Conservation (phyloP, 371 early-diverging fungal genomes). For the Fennellomyces sp. region DNA sequence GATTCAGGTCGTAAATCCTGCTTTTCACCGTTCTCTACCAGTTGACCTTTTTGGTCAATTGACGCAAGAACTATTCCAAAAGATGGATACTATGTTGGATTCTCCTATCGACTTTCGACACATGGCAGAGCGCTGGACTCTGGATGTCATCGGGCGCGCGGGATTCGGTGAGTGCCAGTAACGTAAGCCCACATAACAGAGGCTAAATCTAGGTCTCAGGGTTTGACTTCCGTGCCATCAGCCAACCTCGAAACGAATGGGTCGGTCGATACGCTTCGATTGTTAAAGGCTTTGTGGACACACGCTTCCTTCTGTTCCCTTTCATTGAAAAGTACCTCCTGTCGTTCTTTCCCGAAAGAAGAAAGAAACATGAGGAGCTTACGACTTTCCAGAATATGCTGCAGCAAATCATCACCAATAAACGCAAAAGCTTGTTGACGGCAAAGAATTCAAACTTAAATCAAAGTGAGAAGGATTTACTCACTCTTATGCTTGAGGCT, state of each 20-base stretch:
- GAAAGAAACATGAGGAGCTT: constrained; percentile 27
- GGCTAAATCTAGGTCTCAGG: too few species aligned
- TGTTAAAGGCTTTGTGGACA: constrained; percentile 16
- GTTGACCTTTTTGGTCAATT: constrained; percentile 24
- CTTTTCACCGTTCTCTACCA: constrained; percentile 30
- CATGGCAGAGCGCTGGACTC: constrained; percentile 18
- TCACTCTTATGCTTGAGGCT: constrained; percentile 47
- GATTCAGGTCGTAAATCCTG: constrained; percentile 26
- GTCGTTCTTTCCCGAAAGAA: constrained; percentile 29
- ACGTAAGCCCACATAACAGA: too few species aligned
- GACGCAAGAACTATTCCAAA: constrained; percentile 14
- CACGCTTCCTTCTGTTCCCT: constrained; percentile 46
- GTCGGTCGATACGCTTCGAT: constrained; percentile 9
- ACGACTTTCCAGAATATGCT: constrained; percentile 28
- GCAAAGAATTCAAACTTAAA: neutral
- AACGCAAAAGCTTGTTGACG: constrained; percentile 23
- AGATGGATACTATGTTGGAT: constrained; percentile 18
- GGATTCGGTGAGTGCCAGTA: constrained; percentile 11
- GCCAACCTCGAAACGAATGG: constrained; percentile 10
- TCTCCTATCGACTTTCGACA: constrained; percentile 19
- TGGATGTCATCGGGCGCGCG: constrained; percentile 36
- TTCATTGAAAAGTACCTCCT: constrained; percentile 29
- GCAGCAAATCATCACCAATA: constrained; percentile 33
- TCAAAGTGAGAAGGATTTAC: constrained; percentile 42
- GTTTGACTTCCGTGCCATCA: constrained; percentile 22